Base-by-base conservation (phyloP, 768 basidiomycete species). In the Naganishia friedmannii region DNA sequence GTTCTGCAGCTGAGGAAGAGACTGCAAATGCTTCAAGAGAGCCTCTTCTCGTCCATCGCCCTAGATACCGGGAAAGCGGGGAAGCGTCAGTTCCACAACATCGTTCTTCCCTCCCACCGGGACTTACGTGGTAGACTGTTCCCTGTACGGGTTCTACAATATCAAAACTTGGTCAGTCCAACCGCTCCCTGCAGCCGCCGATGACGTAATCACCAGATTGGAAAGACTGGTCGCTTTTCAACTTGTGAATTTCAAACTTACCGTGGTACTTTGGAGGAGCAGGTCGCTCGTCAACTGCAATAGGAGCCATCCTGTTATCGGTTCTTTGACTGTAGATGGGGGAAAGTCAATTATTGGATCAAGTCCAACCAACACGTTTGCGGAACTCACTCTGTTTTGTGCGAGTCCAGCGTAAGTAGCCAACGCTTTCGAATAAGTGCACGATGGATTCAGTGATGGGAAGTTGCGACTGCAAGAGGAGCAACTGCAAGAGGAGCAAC, bases 1-100 rank as follows among this genome's bases (percentile, higher is more conserved):
- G 15, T 70, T 13, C 15, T 73, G 73, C 0, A 80, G 73, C 21
- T 68, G 57, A 17, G 68, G 65, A 13, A 73, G 70, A 9, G 73
- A 73, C 15, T 73, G 69, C 53, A 80, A 74, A 42, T 76, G 74
- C 66, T 77, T 73, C 34, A 77, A 72, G 1, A 80, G 73, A 10
- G 70, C 77, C 58, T 78, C 74, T 72, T 80, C 79, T 26, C 79
- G 71, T 23, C 77, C 77, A 53, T 77, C 78, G 32, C 77, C 76
- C 74, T 76, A 53, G 19, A 29, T 34, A 29, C 23, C 15, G 23
- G 15, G 21, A 29, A 51, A 54, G 7, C 15, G 15, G 17, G 21
- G 7, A 46, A 15, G 31, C 10, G 45, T 67, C n/a, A 68, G 26
- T n/a, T 0, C 19, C 19, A 66, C 29, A 12, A 29, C 5, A 39